These are phyloP conservation scores for Lichina pygmaea DNA, from an alignment of 495 filamentous ascomycete species.

Conservation along the genomic window DNA sequence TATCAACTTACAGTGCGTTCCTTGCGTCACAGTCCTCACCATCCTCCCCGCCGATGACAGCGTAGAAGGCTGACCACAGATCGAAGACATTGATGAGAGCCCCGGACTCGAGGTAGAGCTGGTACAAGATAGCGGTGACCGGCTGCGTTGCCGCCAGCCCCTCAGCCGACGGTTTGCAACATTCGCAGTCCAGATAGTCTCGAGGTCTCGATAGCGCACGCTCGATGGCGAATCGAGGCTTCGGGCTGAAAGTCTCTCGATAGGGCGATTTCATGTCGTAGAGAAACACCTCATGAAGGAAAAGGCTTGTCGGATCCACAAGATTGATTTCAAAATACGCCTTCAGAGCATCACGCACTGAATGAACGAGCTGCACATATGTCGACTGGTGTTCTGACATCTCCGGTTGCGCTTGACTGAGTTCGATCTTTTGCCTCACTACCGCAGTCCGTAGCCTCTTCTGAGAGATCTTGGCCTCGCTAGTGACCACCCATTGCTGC, in stretches of 20 bases:
- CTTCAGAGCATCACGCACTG: slow-evolving; percentile 26
- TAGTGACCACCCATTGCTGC: slow-evolving; percentile 12
- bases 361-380: slow-evolving; percentile 50
- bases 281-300: slow-evolving; percentile 58
- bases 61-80: slow-evolving; percentile 67
- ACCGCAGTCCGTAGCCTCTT: slow-evolving; percentile 58
- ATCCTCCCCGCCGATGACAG: slow-evolving; percentile 39
- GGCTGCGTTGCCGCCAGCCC: slow-evolving; percentile 32
- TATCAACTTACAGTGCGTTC: neutral
- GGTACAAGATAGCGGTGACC: slow-evolving; percentile 59
- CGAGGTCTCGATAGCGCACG: slow-evolving; percentile 55
- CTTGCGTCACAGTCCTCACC: slow-evolving; percentile 12
- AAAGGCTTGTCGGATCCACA: slow-evolving; percentile 30
- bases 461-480: slow-evolving; percentile 41
- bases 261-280: slow-evolving; percentile 60
- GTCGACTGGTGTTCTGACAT: slow-evolving; percentile 46
- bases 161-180: slow-evolving; percentile 23
- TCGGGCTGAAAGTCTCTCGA: slow-evolving; percentile 58
- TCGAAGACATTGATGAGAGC: slow-evolving; percentile 70
- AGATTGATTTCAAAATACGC: slow-evolving; percentile 24
- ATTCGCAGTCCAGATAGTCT: slow-evolving; percentile 60
- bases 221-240: slow-evolving; percentile 52
- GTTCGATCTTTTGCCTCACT: slow-evolving; percentile 60
- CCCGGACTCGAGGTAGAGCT: slow-evolving; percentile 75
- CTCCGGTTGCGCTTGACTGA: slow-evolving; percentile 53